A percentile compares a stretch with the other conserved stretches of the same genome.
These are phyloP conservation scores for Buxus sempervirens DNA, from an alignment of 164 flowering plant genomes.

Conservation along the genomic window DNA sequence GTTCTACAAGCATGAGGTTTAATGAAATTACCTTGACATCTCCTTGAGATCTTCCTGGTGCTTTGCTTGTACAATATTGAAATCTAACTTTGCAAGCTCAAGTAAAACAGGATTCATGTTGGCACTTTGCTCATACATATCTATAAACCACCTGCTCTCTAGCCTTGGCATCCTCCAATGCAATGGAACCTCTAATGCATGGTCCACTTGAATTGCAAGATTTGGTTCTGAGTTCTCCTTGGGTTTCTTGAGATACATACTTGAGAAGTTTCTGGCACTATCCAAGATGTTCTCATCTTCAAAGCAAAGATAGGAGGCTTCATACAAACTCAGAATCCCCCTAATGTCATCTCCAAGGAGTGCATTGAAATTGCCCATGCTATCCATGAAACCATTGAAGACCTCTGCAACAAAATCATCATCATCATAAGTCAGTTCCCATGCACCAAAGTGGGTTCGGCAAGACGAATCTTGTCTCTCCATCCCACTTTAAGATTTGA, in stretches of 20 bases:
- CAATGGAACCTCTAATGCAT: background rate
- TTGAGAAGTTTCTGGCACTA: background rate
- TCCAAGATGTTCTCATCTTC: background rate
- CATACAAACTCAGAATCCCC: background rate
- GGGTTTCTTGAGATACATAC: background rate
- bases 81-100: background rate
- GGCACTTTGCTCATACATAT: background rate
- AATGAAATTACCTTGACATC: background rate
- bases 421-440: background rate
- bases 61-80: background rate
- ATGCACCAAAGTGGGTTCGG: background rate
- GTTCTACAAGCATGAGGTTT: background rate
- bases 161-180: background rate
- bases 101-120: background rate
- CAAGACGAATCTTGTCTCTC: no score
- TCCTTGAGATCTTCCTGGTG: background rate
- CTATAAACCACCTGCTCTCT: background rate
- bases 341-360: background rate
- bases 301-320: background rate
- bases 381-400: background rate
- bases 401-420: background rate
- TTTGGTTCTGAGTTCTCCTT: background rate
- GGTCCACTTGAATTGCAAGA: background rate
- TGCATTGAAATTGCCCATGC: background rate
- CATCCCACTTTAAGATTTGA: no score